Percentiles rank a stretch among this genome's conserved stretches.
Evolutionary conservation across 164 flowering plant species (phyloP).

Genomic region (Buxus sempervirens): DNA sequence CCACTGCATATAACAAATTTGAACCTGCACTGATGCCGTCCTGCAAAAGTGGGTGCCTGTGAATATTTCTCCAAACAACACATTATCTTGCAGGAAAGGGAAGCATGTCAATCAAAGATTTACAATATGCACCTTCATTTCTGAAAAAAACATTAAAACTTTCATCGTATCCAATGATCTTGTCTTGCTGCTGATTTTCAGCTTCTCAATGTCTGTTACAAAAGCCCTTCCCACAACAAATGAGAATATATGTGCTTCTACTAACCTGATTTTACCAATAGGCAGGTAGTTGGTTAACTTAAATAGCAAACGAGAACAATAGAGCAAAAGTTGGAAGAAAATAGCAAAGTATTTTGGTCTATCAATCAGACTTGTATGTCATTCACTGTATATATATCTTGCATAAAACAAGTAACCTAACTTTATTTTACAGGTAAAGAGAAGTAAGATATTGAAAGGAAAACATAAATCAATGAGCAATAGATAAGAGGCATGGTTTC

Average conservation of each 20-base stretch:
- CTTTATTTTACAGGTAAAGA: background rate
- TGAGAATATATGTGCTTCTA: slow-evolving; percentile 96
- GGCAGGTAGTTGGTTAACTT: slow-evolving; percentile 14
- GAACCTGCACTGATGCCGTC: slow-evolving; percentile 84
- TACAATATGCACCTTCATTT: slow-evolving; percentile 60
- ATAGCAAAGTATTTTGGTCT: background rate
- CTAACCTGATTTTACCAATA: slow-evolving; percentile 62
- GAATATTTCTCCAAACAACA: slow-evolving; percentile 9
- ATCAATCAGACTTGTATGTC: no score
- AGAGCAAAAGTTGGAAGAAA: background rate
- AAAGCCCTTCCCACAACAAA: slow-evolving; percentile 99
- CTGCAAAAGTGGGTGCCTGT: slow-evolving; percentile 44
- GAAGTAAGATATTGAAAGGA: background rate
- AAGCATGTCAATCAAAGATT: background rate
- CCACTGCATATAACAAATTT: slow-evolving; percentile 79
- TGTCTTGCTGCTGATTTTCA: slow-evolving; percentile 80
- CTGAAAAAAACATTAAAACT: slow-evolving; percentile 68
- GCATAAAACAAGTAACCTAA: background rate
- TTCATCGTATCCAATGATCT: slow-evolving; percentile 66
- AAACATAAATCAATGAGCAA: background rate
- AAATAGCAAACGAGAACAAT: slow-evolving; percentile 6
- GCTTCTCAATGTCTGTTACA: slow-evolving; percentile 97
- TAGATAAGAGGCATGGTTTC: background rate
- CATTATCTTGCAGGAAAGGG: background rate
- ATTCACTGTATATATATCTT: background rate